Evolutionary conservation across 2,329 filamentous ascomycete species (phyloP).

Genomic region (Keithomyces neogunnii): DNA sequence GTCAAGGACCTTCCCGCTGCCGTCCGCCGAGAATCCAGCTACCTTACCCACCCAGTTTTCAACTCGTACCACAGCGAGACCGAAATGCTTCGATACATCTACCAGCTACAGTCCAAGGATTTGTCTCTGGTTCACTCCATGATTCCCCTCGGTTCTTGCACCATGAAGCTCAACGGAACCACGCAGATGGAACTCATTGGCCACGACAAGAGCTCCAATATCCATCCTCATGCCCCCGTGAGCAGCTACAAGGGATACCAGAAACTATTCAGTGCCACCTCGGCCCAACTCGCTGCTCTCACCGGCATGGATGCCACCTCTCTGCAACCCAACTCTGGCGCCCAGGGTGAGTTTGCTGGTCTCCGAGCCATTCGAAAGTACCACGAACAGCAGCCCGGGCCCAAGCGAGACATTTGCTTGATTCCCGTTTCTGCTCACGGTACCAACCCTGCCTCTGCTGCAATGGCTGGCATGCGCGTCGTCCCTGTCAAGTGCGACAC

Average conservation of each 20-base stretch:
- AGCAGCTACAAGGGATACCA: conserved; percentile 60
- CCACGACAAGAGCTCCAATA: conserved; percentile 63
- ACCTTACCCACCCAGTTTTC: conserved; percentile 86
- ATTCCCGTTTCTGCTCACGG: conserved; percentile 94
- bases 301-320: conserved; percentile 88
- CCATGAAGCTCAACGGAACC: conserved; percentile 95
- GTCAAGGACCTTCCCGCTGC: conserved; percentile 39
- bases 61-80: conserved; percentile 94
- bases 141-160: conserved; percentile 95
- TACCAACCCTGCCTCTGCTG: conserved; percentile 89
- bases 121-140: conserved; percentile 91
- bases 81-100: conserved; percentile 85
- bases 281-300: conserved; percentile 67
- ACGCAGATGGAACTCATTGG: conserved; percentile 87
- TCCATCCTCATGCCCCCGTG: conserved; percentile 71
- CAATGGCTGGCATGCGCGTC: conserved; percentile 93
- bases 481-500: conserved; percentile 86
- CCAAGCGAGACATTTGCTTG: conserved; percentile 81
- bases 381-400: conserved; percentile 57
- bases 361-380: conserved; percentile 82
- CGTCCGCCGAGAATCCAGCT: conserved; percentile 64
- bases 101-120: conserved; percentile 89
- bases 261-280: conserved; percentile 62
- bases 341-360: conserved; percentile 90
- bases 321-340: conserved; percentile 90